A percentile compares a stretch with the other conserved stretches of the same genome.
Evolutionary conservation across 441 rosid species (phyloP).

Genomic region (Cnidoscolus chayamansa): DNA sequence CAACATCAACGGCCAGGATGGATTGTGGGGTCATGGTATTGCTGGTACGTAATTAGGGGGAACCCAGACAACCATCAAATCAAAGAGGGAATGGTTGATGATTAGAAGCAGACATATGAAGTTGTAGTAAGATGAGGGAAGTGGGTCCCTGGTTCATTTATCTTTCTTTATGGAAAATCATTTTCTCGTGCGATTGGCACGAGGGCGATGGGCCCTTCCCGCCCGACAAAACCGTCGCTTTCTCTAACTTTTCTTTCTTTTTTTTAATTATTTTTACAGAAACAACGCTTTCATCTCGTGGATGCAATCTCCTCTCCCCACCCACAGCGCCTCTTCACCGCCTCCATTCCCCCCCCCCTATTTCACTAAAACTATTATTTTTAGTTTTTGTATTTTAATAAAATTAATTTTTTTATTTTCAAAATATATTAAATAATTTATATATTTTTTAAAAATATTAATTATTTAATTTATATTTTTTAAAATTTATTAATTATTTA

Average conservation of each 20-base stretch:
- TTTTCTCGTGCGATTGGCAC: constrained; percentile 29
- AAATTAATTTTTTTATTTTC: too few species aligned
- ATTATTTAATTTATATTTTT: not conserved
- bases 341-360: not conserved
- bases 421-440: too few species aligned
- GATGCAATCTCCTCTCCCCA: too few species aligned
- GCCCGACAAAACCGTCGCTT: constrained; percentile 30
- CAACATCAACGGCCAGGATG: constrained; percentile 32
- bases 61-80: constrained; percentile 53
- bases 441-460: too few species aligned
- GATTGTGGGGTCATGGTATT: constrained; percentile 28
- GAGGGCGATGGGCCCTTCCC: not conserved
- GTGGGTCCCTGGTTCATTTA: constrained; percentile 23
- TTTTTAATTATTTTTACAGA: not conserved
- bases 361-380: too few species aligned
- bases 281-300: not conserved
- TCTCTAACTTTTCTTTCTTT: constrained; percentile 29
- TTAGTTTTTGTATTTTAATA: too few species aligned
- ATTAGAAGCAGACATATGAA: constrained; percentile 54
- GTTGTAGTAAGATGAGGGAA: constrained; percentile 24
- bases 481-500: too few species aligned
- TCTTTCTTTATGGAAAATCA: constrained; percentile 11
- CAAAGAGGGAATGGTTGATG: constrained; percentile 45
- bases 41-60: constrained; percentile 28
- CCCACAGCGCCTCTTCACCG: not conserved